phyloP scores from a whole-genome alignment of 768 basidiomycete genomes.

The Pluteus cervinus region DNA sequence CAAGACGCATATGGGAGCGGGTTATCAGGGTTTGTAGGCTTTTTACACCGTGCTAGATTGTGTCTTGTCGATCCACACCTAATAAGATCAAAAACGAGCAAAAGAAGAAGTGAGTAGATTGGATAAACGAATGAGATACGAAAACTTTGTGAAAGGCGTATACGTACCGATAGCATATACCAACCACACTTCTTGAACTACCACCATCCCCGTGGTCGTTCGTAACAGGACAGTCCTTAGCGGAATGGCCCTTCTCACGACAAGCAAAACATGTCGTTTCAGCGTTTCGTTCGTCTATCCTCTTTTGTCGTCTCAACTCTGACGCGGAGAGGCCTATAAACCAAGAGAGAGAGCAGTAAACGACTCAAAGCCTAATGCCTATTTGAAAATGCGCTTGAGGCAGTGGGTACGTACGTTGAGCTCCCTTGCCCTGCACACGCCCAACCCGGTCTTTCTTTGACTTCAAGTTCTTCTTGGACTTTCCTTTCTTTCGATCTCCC shows the following conservation, averaged over 20 bases:
- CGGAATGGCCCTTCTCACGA: conserved; percentile 76
- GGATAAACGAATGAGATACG: background rate
- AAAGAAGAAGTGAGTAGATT: no score
- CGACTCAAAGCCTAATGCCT: no score
- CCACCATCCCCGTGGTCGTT: conserved; percentile 13
- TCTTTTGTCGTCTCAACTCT: conserved; percentile 61
- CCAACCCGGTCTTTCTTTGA: conserved; percentile 17
- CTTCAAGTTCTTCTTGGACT: conserved; percentile 23
- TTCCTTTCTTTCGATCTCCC: background rate
- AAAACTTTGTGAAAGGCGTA: background rate
- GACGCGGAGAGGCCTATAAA: conserved; percentile 18
- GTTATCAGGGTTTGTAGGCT: conserved; percentile 50
- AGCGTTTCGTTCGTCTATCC: conserved; percentile 49
- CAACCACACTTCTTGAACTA: conserved; percentile 32
- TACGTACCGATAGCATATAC: conserved; percentile 68
- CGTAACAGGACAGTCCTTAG: conserved; percentile 68
- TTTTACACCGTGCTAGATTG: conserved; percentile 72
- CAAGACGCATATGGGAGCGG: conserved; percentile 87
- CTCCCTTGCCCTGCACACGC: conserved; percentile 21
- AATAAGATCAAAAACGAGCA: background rate
- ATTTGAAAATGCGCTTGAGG: background rate
- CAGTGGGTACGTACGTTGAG: conserved; percentile 20
- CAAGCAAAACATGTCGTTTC: conserved; percentile 83
- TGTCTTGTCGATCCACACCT: conserved; percentile 84
- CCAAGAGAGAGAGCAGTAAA: background rate